Evolutionary conservation across 345 rosid species (phyloP).

Genomic region (Citrus inodora): DNA sequence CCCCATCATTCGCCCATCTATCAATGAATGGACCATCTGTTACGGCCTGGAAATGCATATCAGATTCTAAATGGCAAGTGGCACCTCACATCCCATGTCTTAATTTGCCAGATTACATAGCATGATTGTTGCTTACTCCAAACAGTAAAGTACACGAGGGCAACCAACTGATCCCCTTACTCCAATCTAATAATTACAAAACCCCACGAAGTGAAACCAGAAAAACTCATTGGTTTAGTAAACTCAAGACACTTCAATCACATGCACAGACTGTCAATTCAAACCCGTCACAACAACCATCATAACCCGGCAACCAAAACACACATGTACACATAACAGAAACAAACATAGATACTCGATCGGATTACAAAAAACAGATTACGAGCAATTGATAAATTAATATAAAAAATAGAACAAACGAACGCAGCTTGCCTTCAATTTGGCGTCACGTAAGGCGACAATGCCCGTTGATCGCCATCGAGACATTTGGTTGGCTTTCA

Average conservation of each 20-base stretch:
- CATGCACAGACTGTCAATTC: neutral
- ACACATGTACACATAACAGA: neutral
- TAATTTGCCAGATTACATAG: neutral
- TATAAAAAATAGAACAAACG: neutral
- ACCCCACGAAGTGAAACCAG: neutral
- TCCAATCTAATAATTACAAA: neutral
- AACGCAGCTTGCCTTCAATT: conserved; percentile 61
- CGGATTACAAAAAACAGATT: neutral
- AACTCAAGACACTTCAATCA: neutral
- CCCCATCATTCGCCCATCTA: too few species aligned
- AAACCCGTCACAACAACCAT: neutral
- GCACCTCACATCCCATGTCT: neutral
- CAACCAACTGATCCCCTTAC: neutral
- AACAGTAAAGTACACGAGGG: neutral
- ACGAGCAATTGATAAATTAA: neutral
- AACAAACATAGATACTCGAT: too few species aligned
- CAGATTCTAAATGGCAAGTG: neutral
- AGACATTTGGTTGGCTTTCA: conserved; percentile 61
- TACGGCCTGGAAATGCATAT: neutral
- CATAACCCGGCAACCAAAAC: neutral
- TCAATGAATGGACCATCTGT: too few species aligned
- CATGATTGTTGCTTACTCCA: neutral
- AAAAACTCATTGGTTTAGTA: neutral
- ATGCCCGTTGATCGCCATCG: conserved; percentile 98
- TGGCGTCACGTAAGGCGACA: conserved; percentile 84